These are phyloP conservation scores for Blumeriella jaapii DNA, from an alignment of 2,329 filamentous ascomycete species.

Conservation along the genomic window DNA sequence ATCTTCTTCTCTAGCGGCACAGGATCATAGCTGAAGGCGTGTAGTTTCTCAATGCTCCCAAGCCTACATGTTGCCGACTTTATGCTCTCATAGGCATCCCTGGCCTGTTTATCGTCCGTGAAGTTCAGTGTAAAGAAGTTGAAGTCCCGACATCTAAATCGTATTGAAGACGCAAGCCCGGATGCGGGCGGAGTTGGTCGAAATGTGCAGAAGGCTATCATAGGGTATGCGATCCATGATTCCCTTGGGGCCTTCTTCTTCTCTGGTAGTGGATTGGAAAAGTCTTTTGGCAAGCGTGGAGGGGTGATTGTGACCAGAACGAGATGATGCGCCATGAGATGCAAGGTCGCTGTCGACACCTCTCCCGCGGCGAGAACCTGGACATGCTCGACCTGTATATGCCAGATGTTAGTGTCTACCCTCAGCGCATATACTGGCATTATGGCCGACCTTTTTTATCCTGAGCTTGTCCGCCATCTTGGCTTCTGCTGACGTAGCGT, in stretches of 20 bases:
- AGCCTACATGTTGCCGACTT: slow-evolving; percentile 70
- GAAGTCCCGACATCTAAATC: slow-evolving; percentile 85
- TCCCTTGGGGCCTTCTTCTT: slow-evolving; percentile 51
- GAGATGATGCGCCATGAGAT: slow-evolving; percentile 51
- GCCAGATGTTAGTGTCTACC: no score
- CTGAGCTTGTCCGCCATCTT: slow-evolving; percentile 33
- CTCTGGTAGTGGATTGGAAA: slow-evolving; percentile 28
- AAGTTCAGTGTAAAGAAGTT: slow-evolving; percentile 91
- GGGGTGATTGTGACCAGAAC: slow-evolving; percentile 29
- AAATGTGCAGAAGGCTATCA: slow-evolving; percentile 72
- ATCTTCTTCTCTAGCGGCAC: slow-evolving; percentile 60
- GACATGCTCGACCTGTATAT: slow-evolving; percentile 45
- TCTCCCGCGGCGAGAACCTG: slow-evolving; percentile 48
- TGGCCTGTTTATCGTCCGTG: slow-evolving; percentile 56
- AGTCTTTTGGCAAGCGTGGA: slow-evolving; percentile 13
- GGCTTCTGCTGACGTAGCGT: slow-evolving; percentile 13
- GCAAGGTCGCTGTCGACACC: slow-evolving; percentile 43
- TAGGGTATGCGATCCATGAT: slow-evolving; percentile 89
- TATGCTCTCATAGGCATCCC: slow-evolving; percentile 81
- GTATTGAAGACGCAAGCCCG: slow-evolving; percentile 67
- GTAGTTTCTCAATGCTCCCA: slow-evolving; percentile 74
- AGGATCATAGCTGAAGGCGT: slow-evolving; percentile 79
- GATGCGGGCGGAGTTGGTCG: slow-evolving; percentile 60
- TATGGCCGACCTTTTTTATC: slow-evolving; percentile 31
- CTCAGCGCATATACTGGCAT: slow-evolving; percentile 6